Evolutionary conservation across 2,329 filamentous ascomycete species (phyloP), one percentile per base, ranked within the genome.

Genomic region (Dryadomyces sulphureus): DNA sequence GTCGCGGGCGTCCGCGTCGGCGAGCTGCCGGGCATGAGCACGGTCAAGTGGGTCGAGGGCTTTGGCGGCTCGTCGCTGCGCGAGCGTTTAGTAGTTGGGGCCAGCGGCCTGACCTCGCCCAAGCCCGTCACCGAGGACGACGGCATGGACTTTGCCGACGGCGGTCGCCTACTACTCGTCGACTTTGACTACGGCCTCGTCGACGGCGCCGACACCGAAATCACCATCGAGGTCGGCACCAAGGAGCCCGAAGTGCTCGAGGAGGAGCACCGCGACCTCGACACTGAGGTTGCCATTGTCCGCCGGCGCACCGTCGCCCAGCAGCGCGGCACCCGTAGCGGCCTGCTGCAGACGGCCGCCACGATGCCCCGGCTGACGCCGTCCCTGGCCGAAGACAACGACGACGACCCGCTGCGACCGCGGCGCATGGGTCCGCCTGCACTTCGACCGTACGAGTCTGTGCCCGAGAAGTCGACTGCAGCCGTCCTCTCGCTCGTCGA

Each of bases 261-360:
- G 54, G 85, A 90, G 57, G 81, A 85, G 55, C 73, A 75, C 51
- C 76, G 81, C 20, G 84, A 86, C 54, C 67, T 90, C 48, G 84
- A 81, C 47, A 77, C 79, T 1, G 84, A 89, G 59, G 84, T 92
- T 19, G 85, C 84, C 51, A 77, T 90, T 54, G 82, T 86, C 43
- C 74, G 84, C 53, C 72, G 83, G 51, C 72, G 84, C 52, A 89
- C 84, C 3, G 79, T 84, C 16, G 73, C 81, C 32, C 77, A 80
- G 55, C 72, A 72, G 44, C 68, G 73, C 52, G 70, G 69, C 48
- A 59, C 65, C 40, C 61, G 70, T 48, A 60, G 62, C 42, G 65
- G 65, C 46, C 57, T 77, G 30, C 65, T 74, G 50, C 67, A 70
- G 41, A 61, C 72, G 21, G 62, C 69, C 9, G 72, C 74, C 2